Evolutionary conservation across 2,329 filamentous ascomycete species (phyloP), one percentile per base, ranked within the genome.

Genomic region (Emericellopsis atlantica): DNA sequence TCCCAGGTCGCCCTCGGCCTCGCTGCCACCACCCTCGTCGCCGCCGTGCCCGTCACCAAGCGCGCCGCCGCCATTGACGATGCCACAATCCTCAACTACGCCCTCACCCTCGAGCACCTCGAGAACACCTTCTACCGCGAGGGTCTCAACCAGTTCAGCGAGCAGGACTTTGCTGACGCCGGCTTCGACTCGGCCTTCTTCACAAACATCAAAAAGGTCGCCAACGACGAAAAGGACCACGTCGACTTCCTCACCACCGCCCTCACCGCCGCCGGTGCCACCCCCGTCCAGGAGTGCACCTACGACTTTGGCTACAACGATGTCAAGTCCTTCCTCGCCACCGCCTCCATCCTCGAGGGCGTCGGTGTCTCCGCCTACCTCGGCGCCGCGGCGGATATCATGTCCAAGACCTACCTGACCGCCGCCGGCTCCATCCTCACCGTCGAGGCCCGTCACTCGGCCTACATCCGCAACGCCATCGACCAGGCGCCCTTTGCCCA

Each of bases 291-390:
- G 11, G 65, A 64, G 23, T 78, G 74, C 57, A 68, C 56, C 1
- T 83, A 81, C 60, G 51, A 59, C 40, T 83, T 83, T 36, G 74
- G 76, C 36, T 74, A 73, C 44, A 78, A 76, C 46, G 65, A 70
- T 45, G 66, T 69, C 54, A 69, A 74, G 46, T 60, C 62, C 18
- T 79, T 79, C 58, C 60, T 83, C 1, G 70, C 69, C 4, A 79
- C 78, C 1, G 78, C 72, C 22, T 71, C 70, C 42, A 77, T 84
- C 51, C 62, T 84, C 24, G 70, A 81, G 42, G 79, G 83, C 51
- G 69, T 79, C 26, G 70, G 79, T 9, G 79, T 84, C 61, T 71
- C 70, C 2, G 63, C 79, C 4, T 80, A 78, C 60, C 62, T 81
- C 47, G 77, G 79, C 33, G 78, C 76, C 15, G 78, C 78, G 6